Base-by-base conservation (phyloP, 352 stramenopile genomes). In the Blastocystis sp. region DNA sequence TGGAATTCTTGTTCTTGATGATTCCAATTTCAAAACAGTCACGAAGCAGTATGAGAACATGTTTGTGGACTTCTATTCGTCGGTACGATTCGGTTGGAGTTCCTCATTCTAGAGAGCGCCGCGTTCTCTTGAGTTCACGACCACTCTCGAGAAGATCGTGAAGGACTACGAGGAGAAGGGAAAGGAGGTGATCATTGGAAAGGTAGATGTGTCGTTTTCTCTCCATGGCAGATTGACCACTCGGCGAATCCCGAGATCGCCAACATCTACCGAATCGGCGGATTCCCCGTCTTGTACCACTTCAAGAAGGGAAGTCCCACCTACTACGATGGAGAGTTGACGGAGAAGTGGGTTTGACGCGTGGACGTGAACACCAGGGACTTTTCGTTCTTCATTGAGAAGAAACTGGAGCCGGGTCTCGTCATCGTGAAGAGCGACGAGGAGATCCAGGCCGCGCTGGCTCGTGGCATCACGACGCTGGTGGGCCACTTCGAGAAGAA, bases 361-460 rank as follows among this genome's bases (percentile, higher is more conserved):
- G 0, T 59, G n/a, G 56, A 16, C 18, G 8, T 27, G 56, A 7
- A 78, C 44, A 21, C 38, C 49, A 78, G 67, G 18, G 67, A 78
- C 14, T n/a, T 78, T 57, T 8, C 21, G n/a, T 61, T 78, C 9
- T 78, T 78, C 67, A 78, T 78, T 38, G 67, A 78, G n/a, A 78
- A 78, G 67, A 61, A 40, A 44, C 38, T 78, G 14, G 34, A 78
- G 0, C 67, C 67, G 3, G 67, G 44, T 61, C 48, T 78, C 24
- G 36, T 78, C 27, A 32, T 61, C 7, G 67, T 78, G 24, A 57
- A 42, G 4, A 61, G 3, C 27, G 34, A 78, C 18, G 38, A 57
- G 38, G 67, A 78, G 42, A 78, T 78, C 38, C 18, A 78, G 27
- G 46, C 14, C 7, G 21, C 46, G 18, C 14, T 78, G 24, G 21